phyloP scores from a whole-genome alignment of 2,329 filamentous ascomycete species.

The Verticillium tricorpus region DNA sequence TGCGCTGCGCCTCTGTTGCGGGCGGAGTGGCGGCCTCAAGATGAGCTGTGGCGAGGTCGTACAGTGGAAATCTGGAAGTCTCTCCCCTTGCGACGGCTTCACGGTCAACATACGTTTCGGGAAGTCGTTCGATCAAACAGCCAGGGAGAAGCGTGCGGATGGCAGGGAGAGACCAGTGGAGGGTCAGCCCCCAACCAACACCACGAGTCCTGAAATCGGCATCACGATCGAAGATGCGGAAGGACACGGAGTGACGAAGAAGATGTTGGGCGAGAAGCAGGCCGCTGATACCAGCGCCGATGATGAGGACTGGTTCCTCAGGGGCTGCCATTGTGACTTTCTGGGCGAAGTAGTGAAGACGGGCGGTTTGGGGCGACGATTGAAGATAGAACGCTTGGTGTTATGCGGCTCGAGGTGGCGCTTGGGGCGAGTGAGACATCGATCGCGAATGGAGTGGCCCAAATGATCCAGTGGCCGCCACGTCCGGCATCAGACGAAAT shows the following conservation, averaged over 20 bases:
- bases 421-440: not conserved
- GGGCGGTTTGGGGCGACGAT: too few relatives aligned
- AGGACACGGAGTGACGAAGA: constrained; percentile 28
- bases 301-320: constrained; percentile 23
- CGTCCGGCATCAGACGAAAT: not conserved
- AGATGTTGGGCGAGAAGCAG: constrained; percentile 31
- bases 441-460: not conserved
- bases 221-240: constrained; percentile 50
- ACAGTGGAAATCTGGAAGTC: constrained; percentile 47
- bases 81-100: constrained; percentile 40
- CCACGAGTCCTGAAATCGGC: constrained; percentile 39
- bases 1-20: constrained; percentile 37
- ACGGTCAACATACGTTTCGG: constrained; percentile 50
- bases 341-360: not conserved
- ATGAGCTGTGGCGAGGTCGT: constrained; percentile 48
- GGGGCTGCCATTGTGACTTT: not conserved
- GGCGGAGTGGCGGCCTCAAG: constrained; percentile 33
- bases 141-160: constrained; percentile 47
- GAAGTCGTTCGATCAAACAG: constrained; percentile 37
- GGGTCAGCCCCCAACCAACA: constrained; percentile 58
- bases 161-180: constrained; percentile 56
- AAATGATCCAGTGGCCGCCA: not conserved
- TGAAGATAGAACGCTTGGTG: too few relatives aligned
- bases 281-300: constrained; percentile 32
- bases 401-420: too few relatives aligned